phyloP scores from a whole-genome alignment of 2,329 filamentous ascomycete genomes.

The Fusarium torulosum region DNA sequence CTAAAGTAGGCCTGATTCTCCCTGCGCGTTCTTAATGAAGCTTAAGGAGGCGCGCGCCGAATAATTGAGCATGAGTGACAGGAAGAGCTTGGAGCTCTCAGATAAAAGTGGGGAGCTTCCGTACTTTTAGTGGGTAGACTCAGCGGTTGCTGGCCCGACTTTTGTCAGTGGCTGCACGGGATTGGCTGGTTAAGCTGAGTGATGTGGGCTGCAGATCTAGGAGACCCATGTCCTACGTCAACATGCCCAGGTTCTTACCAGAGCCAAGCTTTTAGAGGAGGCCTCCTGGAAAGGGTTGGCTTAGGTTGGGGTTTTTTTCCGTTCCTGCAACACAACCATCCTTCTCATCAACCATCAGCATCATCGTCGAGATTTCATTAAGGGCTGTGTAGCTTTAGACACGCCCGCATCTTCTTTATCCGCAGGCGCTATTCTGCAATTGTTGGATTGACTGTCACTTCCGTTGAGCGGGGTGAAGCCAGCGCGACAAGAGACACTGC shows the following conservation, averaged over 20 bases:
- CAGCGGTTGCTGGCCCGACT: constrained; percentile 18
- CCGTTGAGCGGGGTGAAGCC: constrained; percentile 20
- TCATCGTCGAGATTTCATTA: constrained; percentile 6
- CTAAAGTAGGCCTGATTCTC: too few species aligned
- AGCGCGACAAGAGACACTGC: constrained; percentile 12
- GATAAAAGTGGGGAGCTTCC: constrained; percentile 23
- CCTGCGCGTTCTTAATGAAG: constrained; percentile 30
- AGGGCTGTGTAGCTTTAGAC: constrained; percentile 20
- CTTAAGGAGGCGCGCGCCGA: constrained; percentile 23
- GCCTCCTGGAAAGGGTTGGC: constrained; percentile 30
- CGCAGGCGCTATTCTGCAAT: background rate
- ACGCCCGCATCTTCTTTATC: constrained; percentile 10
- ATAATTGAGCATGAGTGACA: constrained; percentile 38
- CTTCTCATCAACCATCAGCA: constrained; percentile 10
- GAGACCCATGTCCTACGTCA: constrained; percentile 42
- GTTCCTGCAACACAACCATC: constrained; percentile 31
- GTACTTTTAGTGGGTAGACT: constrained; percentile 6
- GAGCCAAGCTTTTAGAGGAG: constrained; percentile 30
- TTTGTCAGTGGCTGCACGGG: background rate
- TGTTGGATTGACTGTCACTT: background rate
- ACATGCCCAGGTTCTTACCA: constrained; percentile 11
- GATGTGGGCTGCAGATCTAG: constrained; percentile 10
- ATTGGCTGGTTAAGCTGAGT: background rate
- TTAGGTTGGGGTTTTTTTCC: background rate
- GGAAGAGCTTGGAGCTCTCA: constrained; percentile 28